Evolutionary conservation across 1,139 yeast species (phyloP).

Genomic region (Candida gigantensis): DNA sequence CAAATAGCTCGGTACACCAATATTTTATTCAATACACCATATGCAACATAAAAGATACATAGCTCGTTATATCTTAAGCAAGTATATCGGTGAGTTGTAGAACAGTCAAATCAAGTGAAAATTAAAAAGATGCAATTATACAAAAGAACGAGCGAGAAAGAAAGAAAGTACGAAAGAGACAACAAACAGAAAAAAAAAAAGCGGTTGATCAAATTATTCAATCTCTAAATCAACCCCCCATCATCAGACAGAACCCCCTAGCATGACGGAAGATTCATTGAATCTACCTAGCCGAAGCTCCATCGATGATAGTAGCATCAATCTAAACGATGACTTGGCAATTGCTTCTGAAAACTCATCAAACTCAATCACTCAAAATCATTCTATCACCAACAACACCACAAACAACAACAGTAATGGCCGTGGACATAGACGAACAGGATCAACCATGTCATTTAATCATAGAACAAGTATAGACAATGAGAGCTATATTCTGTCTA

Average conservation of each 20-base stretch:
- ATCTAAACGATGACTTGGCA: conserved; percentile 43
- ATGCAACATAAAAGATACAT: too few relatives aligned
- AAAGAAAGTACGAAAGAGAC: not conserved
- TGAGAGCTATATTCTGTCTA: conserved; percentile 36
- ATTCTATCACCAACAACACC: conserved; percentile 6
- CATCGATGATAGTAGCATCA: conserved; percentile 30
- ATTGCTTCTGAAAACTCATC: conserved; percentile 25
- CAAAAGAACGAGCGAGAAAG: not conserved
- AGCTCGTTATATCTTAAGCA: too few relatives aligned
- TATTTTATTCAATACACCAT: too few relatives aligned
- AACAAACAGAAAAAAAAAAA: not conserved
- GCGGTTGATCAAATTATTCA: too few relatives aligned
- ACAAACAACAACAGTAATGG: conserved; percentile 6
- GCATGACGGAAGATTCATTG: conserved; percentile 17
- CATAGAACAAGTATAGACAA: conserved; percentile 36
- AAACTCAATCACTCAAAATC: conserved; percentile 1
- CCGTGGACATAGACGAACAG: conserved; percentile 19
- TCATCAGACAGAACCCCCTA: not conserved
- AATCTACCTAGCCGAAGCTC: conserved; percentile 23
- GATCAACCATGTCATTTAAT: conserved; percentile 28
- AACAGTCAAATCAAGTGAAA: too few relatives aligned
- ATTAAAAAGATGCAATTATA: too few relatives aligned
- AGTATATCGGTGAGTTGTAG: too few relatives aligned
- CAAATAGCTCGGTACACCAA: too few relatives aligned
- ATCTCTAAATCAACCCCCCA: too few relatives aligned